phyloP scores from a whole-genome alignment of 805 yeast genomes.

The Yamadazyma paraphyllophila region DNA sequence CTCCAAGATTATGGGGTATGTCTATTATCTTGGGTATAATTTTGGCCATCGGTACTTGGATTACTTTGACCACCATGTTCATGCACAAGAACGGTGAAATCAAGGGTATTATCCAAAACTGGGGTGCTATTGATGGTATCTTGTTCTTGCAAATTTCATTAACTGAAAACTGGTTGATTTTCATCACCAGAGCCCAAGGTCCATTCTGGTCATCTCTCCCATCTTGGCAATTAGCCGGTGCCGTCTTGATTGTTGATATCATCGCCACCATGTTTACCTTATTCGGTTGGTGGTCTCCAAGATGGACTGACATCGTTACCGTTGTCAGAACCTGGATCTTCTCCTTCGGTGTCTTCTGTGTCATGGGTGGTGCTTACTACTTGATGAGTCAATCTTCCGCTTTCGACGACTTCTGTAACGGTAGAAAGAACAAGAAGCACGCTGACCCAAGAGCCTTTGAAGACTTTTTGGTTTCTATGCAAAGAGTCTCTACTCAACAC shows the following conservation, averaged over 20 bases:
- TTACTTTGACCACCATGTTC: slow-evolving; percentile 91
- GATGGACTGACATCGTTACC: slow-evolving; percentile 94
- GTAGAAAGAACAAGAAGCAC: slow-evolving; percentile 59
- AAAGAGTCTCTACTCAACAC: slow-evolving; percentile 87
- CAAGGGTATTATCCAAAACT: slow-evolving; percentile 86
- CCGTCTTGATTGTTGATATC: slow-evolving; percentile 86
- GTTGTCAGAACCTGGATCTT: slow-evolving; percentile 93
- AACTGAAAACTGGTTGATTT: slow-evolving; percentile 96
- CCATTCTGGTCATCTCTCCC: slow-evolving; percentile 97
- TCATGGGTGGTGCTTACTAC: slow-evolving; percentile 95
- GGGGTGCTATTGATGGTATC: slow-evolving; percentile 91
- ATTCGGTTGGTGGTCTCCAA: slow-evolving; percentile 98
- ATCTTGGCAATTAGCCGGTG: slow-evolving; percentile 96
- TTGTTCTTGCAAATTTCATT: slow-evolving; percentile 90
- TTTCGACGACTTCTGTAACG: slow-evolving; percentile 82
- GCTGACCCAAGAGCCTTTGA: slow-evolving; percentile 67
- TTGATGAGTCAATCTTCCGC: slow-evolving; percentile 79
- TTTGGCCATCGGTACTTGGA: slow-evolving; percentile 92
- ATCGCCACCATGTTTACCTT: slow-evolving; percentile 88
- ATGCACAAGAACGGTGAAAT: slow-evolving; percentile 60
- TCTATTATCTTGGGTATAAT: slow-evolving; percentile 82
- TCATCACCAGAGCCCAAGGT: slow-evolving; percentile 95
- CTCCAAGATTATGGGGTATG: slow-evolving; percentile 97
- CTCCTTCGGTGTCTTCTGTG: slow-evolving; percentile 97
- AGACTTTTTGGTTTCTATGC: slow-evolving; percentile 84